phyloP scores from a whole-genome alignment of 805 yeast genomes.

The Nematodospora valgi region DNA sequence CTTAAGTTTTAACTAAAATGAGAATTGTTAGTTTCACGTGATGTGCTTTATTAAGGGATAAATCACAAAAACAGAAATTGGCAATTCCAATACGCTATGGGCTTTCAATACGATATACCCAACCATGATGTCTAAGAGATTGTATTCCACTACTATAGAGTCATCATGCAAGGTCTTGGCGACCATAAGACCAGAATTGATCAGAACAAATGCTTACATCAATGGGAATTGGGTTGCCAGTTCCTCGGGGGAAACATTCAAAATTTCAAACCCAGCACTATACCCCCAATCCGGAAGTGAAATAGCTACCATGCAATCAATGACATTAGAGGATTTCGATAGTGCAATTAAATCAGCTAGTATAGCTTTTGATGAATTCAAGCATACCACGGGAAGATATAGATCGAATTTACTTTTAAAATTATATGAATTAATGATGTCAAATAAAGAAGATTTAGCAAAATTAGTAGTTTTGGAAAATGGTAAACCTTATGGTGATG shows the following conservation, averaged over 20 bases:
- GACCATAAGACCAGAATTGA: conserved; percentile 46
- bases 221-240: conserved; percentile 72
- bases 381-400: conserved; percentile 51
- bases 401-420: conserved; percentile 52
- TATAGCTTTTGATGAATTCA: conserved; percentile 50
- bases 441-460: conserved; percentile 64
- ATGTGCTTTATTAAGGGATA: no score
- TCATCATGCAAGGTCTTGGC: conserved; percentile 5
- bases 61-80: no score
- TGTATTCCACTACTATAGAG: conserved; percentile 8
- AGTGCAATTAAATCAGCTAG: conserved; percentile 56
- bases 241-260: conserved; percentile 44
- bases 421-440: conserved; percentile 51
- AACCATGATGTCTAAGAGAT: conserved; percentile 6
- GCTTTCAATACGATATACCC: no score
- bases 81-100: no score
- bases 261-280: conserved; percentile 75
- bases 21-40: no score
- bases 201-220: conserved; percentile 59
- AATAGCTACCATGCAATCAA: conserved; percentile 53
- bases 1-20: no score
- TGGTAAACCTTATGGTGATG: conserved; percentile 70
- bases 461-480: conserved; percentile 63
- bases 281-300: conserved; percentile 31
- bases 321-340: conserved; percentile 43